Percentiles rank a stretch among this genome's conserved stretches.
Evolutionary conservation across 2,329 filamentous ascomycete genomes (phyloP).

Genomic region (Xylariaceae sp.): DNA sequence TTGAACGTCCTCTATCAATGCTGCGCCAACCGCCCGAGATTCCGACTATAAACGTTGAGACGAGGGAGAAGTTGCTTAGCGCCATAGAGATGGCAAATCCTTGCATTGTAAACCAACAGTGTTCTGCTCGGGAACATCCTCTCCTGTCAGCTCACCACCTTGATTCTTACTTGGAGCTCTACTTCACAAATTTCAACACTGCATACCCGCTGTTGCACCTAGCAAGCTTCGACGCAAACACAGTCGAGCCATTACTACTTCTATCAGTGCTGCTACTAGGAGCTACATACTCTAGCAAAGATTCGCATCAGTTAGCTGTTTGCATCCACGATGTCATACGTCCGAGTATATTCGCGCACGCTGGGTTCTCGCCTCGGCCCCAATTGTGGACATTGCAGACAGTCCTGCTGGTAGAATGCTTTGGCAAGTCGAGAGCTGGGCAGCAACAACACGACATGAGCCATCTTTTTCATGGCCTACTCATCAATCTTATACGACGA

Average conservation of each 20-base stretch:
- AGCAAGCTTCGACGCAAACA: constrained; percentile 60
- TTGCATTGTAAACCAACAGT: constrained; percentile 53
- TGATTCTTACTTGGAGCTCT: constrained; percentile 64
- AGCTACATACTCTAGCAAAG: constrained; percentile 65
- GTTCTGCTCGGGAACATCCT: constrained; percentile 56
- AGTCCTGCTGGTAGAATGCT: constrained; percentile 68
- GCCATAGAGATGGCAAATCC: constrained; percentile 58
- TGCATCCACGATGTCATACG: constrained; percentile 67
- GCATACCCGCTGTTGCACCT: constrained; percentile 66
- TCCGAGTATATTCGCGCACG: constrained; percentile 64
- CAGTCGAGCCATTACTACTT: constrained; percentile 59
- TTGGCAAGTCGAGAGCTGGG: constrained; percentile 67
- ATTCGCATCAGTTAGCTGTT: constrained; percentile 65
- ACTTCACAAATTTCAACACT: constrained; percentile 66
- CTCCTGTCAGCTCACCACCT: constrained; percentile 58
- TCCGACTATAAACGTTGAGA: background rate
- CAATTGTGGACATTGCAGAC: constrained; percentile 67
- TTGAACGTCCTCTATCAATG: constrained; percentile 11
- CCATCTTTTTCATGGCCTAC: constrained; percentile 56
- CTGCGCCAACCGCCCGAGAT: background rate
- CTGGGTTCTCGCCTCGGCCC: constrained; percentile 63
- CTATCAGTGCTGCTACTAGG: constrained; percentile 64
- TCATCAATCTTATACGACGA: constrained; percentile 48
- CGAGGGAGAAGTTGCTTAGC: background rate
- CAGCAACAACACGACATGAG: constrained; percentile 70